Evolutionary conservation across 345 rosid species (phyloP).

Genomic region (Rubroshorea leprosula): DNA sequence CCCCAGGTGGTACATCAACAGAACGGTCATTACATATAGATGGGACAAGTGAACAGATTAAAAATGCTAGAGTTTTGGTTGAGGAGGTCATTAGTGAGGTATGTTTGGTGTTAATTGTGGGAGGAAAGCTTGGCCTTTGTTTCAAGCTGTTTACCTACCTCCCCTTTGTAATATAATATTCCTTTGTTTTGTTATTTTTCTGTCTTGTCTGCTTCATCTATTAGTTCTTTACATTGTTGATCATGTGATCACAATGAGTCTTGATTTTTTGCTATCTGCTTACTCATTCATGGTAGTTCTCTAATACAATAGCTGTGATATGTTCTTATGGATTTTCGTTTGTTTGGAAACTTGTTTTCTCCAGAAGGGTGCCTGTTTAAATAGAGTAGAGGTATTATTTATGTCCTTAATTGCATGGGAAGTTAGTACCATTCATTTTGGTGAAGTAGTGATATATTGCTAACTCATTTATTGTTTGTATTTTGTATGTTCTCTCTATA

Average conservation of each 20-base stretch:
- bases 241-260: too few species aligned
- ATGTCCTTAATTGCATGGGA: conserved; percentile 2
- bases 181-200: background rate
- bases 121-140: conserved; percentile 1
- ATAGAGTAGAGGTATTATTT: background rate
- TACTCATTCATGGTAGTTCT: too few species aligned
- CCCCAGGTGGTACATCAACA: conserved; percentile 78
- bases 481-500: background rate
- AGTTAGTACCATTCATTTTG: background rate
- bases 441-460: background rate
- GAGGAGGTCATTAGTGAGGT: conserved; percentile 97
- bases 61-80: conserved; percentile 83
- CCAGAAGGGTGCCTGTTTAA: too few species aligned
- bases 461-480: background rate
- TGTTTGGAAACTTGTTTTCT: background rate
- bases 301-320: background rate
- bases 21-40: conserved; percentile 87
- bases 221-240: background rate
- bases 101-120: conserved; percentile 35
- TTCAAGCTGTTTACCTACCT: background rate
- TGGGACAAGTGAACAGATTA: conserved; percentile 88
- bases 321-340: background rate
- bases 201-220: background rate
- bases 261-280: too few species aligned
- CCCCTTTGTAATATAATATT: background rate